Evolutionary conservation across 805 yeast genomes (phyloP).

Genomic region (Ogataea allantospora): DNA sequence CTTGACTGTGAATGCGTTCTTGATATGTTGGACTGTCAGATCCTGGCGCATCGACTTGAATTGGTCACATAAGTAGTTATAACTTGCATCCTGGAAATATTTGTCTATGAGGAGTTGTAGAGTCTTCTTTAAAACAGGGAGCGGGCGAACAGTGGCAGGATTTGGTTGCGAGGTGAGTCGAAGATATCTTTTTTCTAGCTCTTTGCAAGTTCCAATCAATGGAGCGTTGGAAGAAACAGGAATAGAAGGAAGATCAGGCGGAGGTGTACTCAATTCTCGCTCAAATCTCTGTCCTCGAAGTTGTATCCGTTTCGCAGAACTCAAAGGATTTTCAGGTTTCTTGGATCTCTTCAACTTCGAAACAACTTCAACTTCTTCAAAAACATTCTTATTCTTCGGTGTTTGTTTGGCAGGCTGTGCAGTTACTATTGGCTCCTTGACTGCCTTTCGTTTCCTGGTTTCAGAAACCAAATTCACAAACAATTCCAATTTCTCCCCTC

Average conservation of each 20-base stretch:
- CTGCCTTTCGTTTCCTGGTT: conserved; percentile 1
- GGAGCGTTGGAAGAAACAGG: conserved; percentile 19
- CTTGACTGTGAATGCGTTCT: conserved; percentile 67
- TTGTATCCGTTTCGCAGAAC: conserved; percentile 35
- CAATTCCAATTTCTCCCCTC: conserved; percentile 17
- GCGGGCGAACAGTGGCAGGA: conserved; percentile 80
- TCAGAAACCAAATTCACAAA: conserved; percentile 16
- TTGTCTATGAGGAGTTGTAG: conserved; percentile 52
- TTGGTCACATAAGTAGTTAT: conserved; percentile 83
- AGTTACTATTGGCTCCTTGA: conserved; percentile 6
- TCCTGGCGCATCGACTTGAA: conserved; percentile 92
- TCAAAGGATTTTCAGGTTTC: conserved; percentile 23
- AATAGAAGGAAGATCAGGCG: conserved; percentile 7
- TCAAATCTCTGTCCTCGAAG: conserved; percentile 52
- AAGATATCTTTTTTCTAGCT: conserved; percentile 73
- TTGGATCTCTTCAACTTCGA: conserved; percentile 2
- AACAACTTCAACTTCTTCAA: conserved; percentile 9
- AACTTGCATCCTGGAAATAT: conserved; percentile 50
- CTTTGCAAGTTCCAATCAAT: conserved; percentile 60
- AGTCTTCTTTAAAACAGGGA: conserved; percentile 56
- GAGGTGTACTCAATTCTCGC: conserved; percentile 27
- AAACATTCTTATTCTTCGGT: conserved; percentile 13
- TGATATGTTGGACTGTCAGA: conserved; percentile 85
- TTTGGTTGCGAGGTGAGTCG: conserved; percentile 90
- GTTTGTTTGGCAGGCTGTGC: conserved; percentile 4